Conservation (phyloP, 441 rosid genomes). For the Syzygium malaccense region DNA sequence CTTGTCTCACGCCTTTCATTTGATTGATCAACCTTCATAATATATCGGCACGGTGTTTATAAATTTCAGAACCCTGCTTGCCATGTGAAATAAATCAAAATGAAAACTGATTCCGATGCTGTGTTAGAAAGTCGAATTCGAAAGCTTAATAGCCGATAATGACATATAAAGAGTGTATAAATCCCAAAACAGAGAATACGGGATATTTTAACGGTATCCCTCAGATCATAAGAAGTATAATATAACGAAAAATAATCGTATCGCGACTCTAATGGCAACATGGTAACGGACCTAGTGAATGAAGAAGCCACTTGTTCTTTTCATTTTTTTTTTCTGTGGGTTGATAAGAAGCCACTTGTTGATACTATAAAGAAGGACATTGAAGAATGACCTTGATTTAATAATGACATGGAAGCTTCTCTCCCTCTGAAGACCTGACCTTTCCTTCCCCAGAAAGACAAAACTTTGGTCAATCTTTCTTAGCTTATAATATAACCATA, state of each 20-base stretch:
- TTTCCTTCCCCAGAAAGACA: not conserved
- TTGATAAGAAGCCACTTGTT: not conserved
- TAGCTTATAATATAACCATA: not conserved
- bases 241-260: not conserved
- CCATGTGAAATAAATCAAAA: not conserved
- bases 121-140: not conserved
- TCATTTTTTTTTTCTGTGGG: too few species aligned
- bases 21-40: not conserved
- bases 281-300: not conserved
- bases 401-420: not conserved
- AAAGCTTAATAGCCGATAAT: not conserved
- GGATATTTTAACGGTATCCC: too few species aligned
- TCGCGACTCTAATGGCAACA: not conserved
- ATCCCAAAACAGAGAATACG: too few species aligned
- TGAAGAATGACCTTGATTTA: not conserved
- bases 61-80: too few species aligned
- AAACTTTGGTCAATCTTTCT: not conserved
- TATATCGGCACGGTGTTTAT: not conserved
- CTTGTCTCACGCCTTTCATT: not conserved
- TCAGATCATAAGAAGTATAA: not conserved
- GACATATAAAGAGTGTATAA: too few species aligned
- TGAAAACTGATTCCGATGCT: fast-evolving
- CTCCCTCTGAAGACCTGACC: not conserved
- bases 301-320: not conserved
- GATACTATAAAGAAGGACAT: not conserved